These are phyloP conservation scores for Aureobasidium sp. DNA, from an alignment of 2,329 filamentous ascomycete genomes.

Conservation along the genomic window DNA sequence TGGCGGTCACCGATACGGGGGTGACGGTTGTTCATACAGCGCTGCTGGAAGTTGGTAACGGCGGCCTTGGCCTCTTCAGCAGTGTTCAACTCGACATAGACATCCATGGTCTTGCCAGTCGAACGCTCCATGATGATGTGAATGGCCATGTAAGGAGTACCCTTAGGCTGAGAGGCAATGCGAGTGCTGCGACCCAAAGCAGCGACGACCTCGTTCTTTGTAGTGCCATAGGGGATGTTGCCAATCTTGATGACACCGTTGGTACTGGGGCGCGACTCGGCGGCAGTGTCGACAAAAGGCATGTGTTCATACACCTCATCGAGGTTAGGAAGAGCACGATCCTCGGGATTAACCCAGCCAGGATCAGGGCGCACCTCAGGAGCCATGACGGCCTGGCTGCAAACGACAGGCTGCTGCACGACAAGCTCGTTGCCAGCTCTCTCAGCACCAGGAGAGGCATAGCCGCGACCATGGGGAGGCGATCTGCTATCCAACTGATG, in stretches of 20 bases:
- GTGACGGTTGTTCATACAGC: slow-evolving; percentile 30
- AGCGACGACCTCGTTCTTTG: slow-evolving; percentile 42
- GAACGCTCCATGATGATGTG: slow-evolving; percentile 53
- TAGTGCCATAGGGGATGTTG: slow-evolving; percentile 44
- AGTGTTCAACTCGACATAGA: slow-evolving; percentile 43
- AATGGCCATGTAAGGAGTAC: slow-evolving; percentile 38
- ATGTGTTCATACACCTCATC: slow-evolving; percentile 25
- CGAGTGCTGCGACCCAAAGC: slow-evolving; percentile 40
- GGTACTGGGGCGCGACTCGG: background rate
- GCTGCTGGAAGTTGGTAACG: slow-evolving; percentile 32
- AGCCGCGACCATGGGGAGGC: background rate
- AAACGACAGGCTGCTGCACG: background rate
- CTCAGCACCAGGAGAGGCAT: background rate
- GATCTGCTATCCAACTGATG: background rate
- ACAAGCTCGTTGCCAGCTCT: background rate
- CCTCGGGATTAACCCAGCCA: background rate
- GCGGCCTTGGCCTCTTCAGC: slow-evolving; percentile 33
- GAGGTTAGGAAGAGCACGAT: slow-evolving; percentile 19
- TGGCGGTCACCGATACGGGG: slow-evolving; percentile 43
- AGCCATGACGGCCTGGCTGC: background rate
- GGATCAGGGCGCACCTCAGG: slow-evolving; percentile 14
- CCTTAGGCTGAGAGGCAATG: slow-evolving; percentile 28
- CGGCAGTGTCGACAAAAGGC: slow-evolving; percentile 24
- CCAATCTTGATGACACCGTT: slow-evolving; percentile 30
- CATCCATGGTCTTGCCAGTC: slow-evolving; percentile 51